A percentile compares a stretch with the other conserved stretches of the same genome.
Conservation (phyloP, 1,139 yeast species). For the Hansenula lynferdii region DNA sequence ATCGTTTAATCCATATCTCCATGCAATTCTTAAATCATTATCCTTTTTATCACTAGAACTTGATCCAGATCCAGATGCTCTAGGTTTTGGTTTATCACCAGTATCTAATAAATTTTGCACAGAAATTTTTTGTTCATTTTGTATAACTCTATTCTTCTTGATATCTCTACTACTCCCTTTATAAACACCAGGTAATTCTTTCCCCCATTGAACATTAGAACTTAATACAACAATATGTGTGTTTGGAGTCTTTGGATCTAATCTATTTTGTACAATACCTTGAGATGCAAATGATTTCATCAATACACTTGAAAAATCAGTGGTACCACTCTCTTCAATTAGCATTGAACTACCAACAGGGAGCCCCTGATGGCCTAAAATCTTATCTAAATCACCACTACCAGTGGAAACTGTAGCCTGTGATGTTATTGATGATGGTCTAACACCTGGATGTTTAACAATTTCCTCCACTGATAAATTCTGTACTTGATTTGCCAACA, state of each 20-base stretch:
- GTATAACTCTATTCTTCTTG: slow-evolving; percentile 52
- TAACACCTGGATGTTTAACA: slow-evolving; percentile 50
- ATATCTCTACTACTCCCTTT: slow-evolving; percentile 66
- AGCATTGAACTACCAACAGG: slow-evolving; percentile 73
- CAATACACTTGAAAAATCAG: slow-evolving; percentile 81
- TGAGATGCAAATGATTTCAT: slow-evolving; percentile 72
- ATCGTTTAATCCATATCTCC: slow-evolving; percentile 73
- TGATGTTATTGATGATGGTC: slow-evolving; percentile 75
- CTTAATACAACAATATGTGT: slow-evolving; percentile 72
- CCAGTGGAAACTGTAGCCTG: slow-evolving; percentile 79
- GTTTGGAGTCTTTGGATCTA: slow-evolving; percentile 31
- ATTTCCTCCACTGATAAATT: slow-evolving; percentile 14
- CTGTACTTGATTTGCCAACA: slow-evolving; percentile 5
- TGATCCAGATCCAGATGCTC: slow-evolving; percentile 3
- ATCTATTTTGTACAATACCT: slow-evolving; percentile 68
- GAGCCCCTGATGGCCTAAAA: slow-evolving; percentile 77
- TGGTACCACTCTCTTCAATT: slow-evolving; percentile 81
- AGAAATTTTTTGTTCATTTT: slow-evolving; percentile 59
- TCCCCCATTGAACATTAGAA: slow-evolving; percentile 54
- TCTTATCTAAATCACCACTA: slow-evolving; percentile 63
- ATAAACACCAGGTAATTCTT: slow-evolving; percentile 75
- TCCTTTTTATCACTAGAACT: slow-evolving; percentile 14
- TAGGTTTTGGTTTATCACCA: slow-evolving; percentile 6
- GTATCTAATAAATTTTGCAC: slow-evolving; percentile 56
- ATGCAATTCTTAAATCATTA: slow-evolving; percentile 71